These are phyloP conservation scores for Nicotiana obtusifolia DNA, from an alignment of 257 asterid species.

Conservation along the genomic window DNA sequence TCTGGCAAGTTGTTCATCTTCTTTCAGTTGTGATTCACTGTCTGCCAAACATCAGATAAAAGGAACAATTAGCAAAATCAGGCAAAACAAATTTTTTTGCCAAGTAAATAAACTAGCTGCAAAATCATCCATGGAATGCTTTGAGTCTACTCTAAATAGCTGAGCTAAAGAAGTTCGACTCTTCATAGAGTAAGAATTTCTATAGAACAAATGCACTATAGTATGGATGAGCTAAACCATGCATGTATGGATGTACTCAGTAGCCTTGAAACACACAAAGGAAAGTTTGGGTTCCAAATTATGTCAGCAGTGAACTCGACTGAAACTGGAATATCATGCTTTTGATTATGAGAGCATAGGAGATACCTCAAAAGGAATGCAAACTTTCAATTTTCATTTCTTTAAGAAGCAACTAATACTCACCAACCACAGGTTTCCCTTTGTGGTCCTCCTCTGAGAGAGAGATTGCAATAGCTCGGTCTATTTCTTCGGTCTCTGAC, in stretches of 20 bases:
- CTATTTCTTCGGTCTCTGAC: constrained; percentile 67
- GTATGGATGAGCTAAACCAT: not conserved
- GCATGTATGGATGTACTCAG: not conserved
- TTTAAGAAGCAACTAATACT: constrained; percentile 14
- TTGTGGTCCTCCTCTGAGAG: constrained; percentile 67
- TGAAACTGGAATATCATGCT: not conserved
- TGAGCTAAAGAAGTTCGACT: not conserved
- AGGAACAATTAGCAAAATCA: not conserved
- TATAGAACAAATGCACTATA: not conserved
- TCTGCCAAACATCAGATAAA: constrained; percentile 30
- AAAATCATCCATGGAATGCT: not conserved
- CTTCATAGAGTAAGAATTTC: not conserved
- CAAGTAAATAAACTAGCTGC: not conserved
- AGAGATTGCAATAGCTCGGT: constrained; percentile 78
- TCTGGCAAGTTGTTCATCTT: constrained; percentile 74
- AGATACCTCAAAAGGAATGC: not conserved
- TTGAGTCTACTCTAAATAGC: not conserved
- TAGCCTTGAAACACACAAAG: not conserved
- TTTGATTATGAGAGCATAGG: not conserved
- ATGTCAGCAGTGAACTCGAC: not conserved
- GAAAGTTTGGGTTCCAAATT: not conserved
- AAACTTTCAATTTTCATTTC: constrained; percentile 6
- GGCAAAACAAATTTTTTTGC: not conserved
- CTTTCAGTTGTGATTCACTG: constrained; percentile 49
- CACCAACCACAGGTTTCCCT: constrained; percentile 48